Evolutionary conservation across 306 rosid species (phyloP).

Genomic region (Dalbergia oliveri): DNA sequence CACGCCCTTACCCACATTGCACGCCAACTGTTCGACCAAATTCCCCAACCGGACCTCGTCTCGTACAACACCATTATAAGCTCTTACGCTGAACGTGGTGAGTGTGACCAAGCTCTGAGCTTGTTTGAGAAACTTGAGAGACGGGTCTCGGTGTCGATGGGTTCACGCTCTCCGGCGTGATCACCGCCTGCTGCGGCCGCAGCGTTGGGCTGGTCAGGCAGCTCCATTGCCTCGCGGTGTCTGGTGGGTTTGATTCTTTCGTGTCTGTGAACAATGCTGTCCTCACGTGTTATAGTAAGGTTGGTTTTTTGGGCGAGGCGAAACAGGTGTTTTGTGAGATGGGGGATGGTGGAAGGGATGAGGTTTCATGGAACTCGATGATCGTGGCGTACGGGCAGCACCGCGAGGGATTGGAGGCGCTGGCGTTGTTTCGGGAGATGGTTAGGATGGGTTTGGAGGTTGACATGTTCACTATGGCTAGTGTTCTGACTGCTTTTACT

Average conservation of each 20-base stretch:
- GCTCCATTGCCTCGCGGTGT: conserved; percentile 53
- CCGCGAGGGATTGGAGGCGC: conserved; percentile 66
- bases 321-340: conserved; percentile 55
- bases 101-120: conserved; percentile 50
- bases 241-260: conserved; percentile 66
- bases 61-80: conserved; percentile 61
- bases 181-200: conserved; percentile 44
- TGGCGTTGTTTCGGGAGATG: conserved; percentile 75
- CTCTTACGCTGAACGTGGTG: conserved; percentile 66
- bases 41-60: conserved; percentile 57
- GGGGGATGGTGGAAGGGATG: conserved; percentile 66
- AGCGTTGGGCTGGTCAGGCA: conserved; percentile 64
- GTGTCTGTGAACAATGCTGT: conserved; percentile 70
- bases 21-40: conserved; percentile 54
- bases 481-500: conserved; percentile 82
- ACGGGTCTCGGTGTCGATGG: conserved; percentile 62
- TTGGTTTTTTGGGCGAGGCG: conserved; percentile 56
- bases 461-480: conserved; percentile 87
- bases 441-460: conserved; percentile 56
- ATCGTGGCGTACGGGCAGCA: conserved; percentile 80
- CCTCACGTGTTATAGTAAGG: conserved; percentile 62
- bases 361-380: conserved; percentile 84
- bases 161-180: conserved; percentile 69
- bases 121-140: conserved; percentile 59
- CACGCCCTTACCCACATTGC: conserved; percentile 43